Conservation (phyloP, 108 stramenopile genomes). For the Aurantiochytrium sp. region DNA sequence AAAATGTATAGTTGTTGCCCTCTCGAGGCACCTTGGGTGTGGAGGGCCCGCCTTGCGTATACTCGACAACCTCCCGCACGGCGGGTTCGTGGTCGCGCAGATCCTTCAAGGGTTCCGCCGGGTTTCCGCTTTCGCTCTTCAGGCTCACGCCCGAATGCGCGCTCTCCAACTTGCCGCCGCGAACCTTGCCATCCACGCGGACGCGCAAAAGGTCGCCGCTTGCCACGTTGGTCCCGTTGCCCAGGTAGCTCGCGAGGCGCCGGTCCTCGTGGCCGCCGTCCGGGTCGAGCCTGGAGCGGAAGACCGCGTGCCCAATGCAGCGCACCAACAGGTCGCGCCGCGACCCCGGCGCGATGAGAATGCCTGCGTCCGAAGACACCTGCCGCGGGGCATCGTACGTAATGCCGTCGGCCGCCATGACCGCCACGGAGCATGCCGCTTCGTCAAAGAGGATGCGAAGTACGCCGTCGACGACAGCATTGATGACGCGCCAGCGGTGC, state of each 20-base stretch:
- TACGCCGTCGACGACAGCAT: neutral
- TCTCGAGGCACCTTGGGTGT: neutral
- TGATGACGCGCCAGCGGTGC: conserved; percentile 2
- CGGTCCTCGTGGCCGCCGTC: neutral
- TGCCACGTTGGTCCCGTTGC: neutral
- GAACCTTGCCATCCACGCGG: neutral
- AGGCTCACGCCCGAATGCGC: neutral
- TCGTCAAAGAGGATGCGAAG: neutral
- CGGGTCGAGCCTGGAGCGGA: neutral
- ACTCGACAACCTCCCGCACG: neutral
- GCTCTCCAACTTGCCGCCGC: neutral
- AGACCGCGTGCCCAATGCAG: neutral
- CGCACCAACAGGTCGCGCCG: neutral
- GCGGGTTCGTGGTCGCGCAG: neutral
- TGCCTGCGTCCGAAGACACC: neutral
- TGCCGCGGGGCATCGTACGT: neutral
- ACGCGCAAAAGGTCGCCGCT: neutral
- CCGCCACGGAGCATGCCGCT: neutral
- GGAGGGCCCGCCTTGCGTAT: neutral
- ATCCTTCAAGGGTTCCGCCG: neutral
- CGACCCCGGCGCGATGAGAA: conserved; percentile 26
- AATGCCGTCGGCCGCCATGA: conserved; percentile 20
- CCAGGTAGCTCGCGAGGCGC: neutral
- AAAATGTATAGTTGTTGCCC: neutral
- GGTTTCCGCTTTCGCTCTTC: neutral